Base-by-base conservation (phyloP, 306 rosid genomes). In the Prunus salicina region DNA sequence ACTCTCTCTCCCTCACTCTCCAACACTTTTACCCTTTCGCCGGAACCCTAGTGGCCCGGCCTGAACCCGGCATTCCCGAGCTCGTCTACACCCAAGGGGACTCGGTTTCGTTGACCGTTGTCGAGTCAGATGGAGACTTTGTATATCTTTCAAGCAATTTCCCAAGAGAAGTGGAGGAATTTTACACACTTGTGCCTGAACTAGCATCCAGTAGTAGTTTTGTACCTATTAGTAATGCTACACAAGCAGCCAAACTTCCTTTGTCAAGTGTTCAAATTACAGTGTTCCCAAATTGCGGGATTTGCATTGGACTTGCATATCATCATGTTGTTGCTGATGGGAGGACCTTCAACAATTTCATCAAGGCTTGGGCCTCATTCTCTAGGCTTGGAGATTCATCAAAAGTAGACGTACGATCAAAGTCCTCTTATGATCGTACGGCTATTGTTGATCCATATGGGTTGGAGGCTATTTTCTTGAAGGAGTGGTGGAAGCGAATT, bases 331-430 rank as follows among this genome's bases (percentile, higher is more conserved):
- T 76, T 18, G 86, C 81, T 1, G 89, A 89, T 47, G 80, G 76
- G 15, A 85, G 93, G 66, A 89, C 93, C 25, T 81, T 89, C 52
- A 69, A 79, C 76, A 84, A 81, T 58, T 87, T 87, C 84, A 63
- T 89, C 52, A 79, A 79, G 49, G 78, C 84, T 19, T 87, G 93
- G 93, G 85, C 91, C 27, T 56, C 73, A 1, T 85, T 71, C 52
- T 83, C 76, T 14, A 5, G 66, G 2, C 45, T 18, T 4, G 75
- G 24, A n/a, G 24, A 82, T 38, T 62, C 82, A 10, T 58, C 45
- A 13, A 43, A 16, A 3, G 15, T 38, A 13, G 18, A 60, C 8
- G 8, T 11, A 3, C 47, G 38, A 18, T 45, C 67, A 15, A 32
- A 19, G 2, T 84, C 86, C 5, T 79, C 15, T 3, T 72, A 47